Evolutionary conservation across 164 flowering plant genomes (phyloP).

Genomic region (Hamamelis virginiana): DNA sequence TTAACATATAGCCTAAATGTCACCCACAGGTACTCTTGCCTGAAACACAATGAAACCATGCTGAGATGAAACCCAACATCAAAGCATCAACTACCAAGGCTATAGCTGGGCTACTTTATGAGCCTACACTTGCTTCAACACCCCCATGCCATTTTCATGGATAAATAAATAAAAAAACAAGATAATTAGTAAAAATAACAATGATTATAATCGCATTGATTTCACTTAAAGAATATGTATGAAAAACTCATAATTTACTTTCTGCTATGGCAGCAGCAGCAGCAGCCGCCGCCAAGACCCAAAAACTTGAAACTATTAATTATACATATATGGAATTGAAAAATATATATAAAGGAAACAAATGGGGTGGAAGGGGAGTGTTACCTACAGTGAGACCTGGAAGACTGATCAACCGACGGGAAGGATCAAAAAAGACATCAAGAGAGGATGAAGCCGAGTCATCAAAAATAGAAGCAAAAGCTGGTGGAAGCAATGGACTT

Average conservation of each 20-base stretch:
- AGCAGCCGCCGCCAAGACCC: not conserved
- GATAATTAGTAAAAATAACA: not conserved
- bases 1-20: no score
- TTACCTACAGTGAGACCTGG: conserved; percentile 91
- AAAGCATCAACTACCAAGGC: no score
- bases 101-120: no score
- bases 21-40: no score
- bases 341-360: not conserved
- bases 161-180: not conserved
- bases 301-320: not conserved
- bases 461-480: conserved; percentile 92
- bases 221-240: not conserved
- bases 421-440: conserved; percentile 94
- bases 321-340: not conserved
- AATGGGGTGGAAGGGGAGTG: conserved; percentile 2
- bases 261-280: not conserved
- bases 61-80: no score
- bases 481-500: conserved; percentile 89
- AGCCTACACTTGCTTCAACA: no score
- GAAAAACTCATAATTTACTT: not conserved
- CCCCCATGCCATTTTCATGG: no score
- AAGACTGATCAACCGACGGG: conserved; percentile 63
- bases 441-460: conserved; percentile 95
- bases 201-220: not conserved
- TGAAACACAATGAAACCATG: no score